These are phyloP conservation scores for Aspergillus viridinutans DNA, from an alignment of 2,329 filamentous ascomycete species.

Conservation along the genomic window DNA sequence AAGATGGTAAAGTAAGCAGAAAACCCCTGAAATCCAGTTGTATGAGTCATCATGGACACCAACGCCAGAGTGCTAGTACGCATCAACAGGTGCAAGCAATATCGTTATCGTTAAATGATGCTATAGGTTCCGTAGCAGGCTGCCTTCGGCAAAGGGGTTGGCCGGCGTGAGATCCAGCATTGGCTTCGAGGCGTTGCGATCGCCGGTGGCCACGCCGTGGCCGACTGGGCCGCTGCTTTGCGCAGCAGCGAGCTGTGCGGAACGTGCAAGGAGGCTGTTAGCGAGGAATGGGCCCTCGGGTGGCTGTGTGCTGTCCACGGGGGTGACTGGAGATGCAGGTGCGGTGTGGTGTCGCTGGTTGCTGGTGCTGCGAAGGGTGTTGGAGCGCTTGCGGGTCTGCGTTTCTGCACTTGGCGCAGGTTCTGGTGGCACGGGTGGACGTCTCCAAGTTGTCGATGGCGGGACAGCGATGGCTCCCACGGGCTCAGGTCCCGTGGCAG, in stretches of 20 bases:
- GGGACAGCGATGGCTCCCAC: conserved; percentile 34
- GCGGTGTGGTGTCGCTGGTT: conserved; percentile 10
- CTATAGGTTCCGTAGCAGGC: conserved; percentile 36
- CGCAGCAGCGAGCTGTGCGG: conserved; percentile 11
- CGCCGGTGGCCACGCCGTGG: conserved; percentile 39
- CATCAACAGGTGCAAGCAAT: neutral
- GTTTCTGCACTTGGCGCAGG: conserved; percentile 7
- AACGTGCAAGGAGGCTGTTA: conserved; percentile 35
- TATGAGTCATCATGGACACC: neutral
- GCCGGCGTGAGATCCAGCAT: conserved; percentile 41
- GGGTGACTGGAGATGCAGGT: conserved; percentile 10
- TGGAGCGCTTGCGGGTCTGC: conserved; percentile 29
- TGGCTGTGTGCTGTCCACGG: conserved; percentile 4
- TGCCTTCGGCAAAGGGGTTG: conserved; percentile 44
- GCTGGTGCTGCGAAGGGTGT: conserved; percentile 30
- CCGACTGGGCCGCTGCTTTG: conserved; percentile 25
- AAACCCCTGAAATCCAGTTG: neutral
- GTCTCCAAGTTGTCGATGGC: conserved; percentile 38
- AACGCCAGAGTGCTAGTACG: neutral
- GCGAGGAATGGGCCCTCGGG: conserved; percentile 28
- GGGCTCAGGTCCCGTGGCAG: conserved; percentile 38
- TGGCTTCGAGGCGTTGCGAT: conserved; percentile 36
- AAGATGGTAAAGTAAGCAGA: neutral
- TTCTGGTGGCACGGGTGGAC: conserved; percentile 20
- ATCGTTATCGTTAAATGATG: neutral